Base-by-base conservation (phyloP, 352 stramenopile genomes). In the Globisporangium barbulae region DNA sequence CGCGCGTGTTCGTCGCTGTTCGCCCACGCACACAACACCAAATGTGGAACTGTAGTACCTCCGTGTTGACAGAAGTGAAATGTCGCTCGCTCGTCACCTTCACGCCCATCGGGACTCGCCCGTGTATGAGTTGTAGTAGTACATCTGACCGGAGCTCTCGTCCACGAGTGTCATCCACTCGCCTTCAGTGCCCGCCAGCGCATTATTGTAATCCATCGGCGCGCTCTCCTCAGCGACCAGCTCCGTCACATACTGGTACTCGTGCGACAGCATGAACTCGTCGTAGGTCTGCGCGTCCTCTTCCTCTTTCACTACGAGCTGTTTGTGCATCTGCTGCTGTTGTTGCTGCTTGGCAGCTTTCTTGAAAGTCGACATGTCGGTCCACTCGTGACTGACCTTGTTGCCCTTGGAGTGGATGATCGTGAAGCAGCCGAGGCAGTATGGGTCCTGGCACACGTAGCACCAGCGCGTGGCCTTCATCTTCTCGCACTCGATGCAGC, bases 401-500 rank as follows among this genome's bases (percentile, higher is more conserved):
- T 92, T 91, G 39, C 84, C 84, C 59, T 91, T 93, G 30, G 80
- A 74, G 53, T 95, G 84, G 50, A 93, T 93, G 56, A 95, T 92
- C 37, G 73, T 85, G 64, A 89, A 95, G 53, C 84, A 93, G 3
- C 83, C 83, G 17, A 93, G 73, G 61, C 83, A 93, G 62, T 93
- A 94, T 48, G 82, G 84, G 50, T 94, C 86, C 50, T 87, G 73
- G 61, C 84, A 94, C 28, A 81, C 72, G 48, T 72, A 76, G 58
- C 84, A 93, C 80, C 78, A 95, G 31, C 83, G 71, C 13, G 86
- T 93, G 17, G 84, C 86, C 48, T 86, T 85, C 76, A 93, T 91
- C 63, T 90, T 93, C 64, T 94, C 86, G 55, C 86, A 93, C 64
- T 93, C 84, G 47, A 93, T 82, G 63, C 86, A 94, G n/a, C 85